Percentiles rank a stretch among this genome's conserved stretches.
Evolutionary conservation across 2,329 filamentous ascomycete species (phyloP).

Genomic region (Colletotrichum tofieldiae): DNA sequence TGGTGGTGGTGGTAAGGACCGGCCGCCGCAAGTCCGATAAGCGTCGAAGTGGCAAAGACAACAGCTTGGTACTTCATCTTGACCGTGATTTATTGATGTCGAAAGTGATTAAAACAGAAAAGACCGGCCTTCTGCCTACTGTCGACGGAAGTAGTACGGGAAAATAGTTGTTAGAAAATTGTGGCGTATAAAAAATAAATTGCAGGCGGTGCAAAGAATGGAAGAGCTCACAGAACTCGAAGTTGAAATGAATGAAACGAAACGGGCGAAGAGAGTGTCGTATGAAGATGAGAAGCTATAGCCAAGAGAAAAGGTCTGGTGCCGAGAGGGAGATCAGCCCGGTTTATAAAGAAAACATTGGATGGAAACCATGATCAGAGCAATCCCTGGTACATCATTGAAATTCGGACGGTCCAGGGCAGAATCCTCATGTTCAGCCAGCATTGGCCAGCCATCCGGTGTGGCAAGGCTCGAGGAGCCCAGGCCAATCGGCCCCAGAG

Average conservation of each 20-base stretch:
- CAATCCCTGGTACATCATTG: conserved; percentile 24
- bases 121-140: conserved; percentile 36
- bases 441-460: conserved; percentile 4
- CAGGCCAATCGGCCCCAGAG: neutral
- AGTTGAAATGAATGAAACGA: conserved; percentile 38
- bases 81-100: conserved; percentile 29
- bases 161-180: neutral
- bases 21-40: conserved; percentile 33
- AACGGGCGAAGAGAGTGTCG: conserved; percentile 38
- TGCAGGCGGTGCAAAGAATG: conserved; percentile 43
- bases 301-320: conserved; percentile 22
- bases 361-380: conserved; percentile 25
- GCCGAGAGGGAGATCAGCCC: conserved; percentile 24
- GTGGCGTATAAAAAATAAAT: neutral
- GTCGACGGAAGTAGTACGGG: conserved; percentile 23
- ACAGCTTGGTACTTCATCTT: conserved; percentile 45
- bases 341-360: conserved; percentile 37
- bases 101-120: conserved; percentile 25
- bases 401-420: conserved; percentile 31
- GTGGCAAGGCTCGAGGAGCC: conserved; percentile 9
- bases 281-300: conserved; percentile 31
- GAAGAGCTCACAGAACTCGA: conserved; percentile 46
- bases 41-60: conserved; percentile 35
- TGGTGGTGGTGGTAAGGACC: conserved; percentile 27
- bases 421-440: conserved; percentile 19